phyloP scores from a whole-genome alignment of 2,329 filamentous ascomycete species.

The Penicillium verrucosum region DNA sequence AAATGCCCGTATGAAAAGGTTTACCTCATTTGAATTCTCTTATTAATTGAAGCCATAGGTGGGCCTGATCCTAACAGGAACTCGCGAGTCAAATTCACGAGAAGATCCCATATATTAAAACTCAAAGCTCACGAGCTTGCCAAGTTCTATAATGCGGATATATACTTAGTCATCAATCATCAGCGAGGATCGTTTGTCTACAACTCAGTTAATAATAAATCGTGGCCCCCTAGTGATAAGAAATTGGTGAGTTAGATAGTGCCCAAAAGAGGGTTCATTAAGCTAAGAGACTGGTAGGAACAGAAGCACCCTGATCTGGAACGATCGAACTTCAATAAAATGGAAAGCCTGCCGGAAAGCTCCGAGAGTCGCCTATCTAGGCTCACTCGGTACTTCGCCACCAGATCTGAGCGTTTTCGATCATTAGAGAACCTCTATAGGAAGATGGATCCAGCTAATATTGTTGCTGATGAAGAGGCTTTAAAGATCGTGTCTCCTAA shows the following conservation, averaged over 20 bases:
- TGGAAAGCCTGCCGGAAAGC: neutral
- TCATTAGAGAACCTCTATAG: neutral
- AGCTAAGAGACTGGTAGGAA: neutral
- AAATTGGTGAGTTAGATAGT: neutral
- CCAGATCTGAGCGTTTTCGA: neutral
- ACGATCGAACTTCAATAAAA: neutral
- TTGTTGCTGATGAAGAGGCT: neutral
- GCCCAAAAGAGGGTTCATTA: neutral
- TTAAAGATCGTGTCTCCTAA: neutral
- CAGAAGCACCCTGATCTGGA: neutral
- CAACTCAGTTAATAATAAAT: neutral
- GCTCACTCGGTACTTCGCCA: neutral
- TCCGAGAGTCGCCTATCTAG: neutral
- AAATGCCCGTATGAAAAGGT: neutral
- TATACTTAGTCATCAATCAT: neutral
- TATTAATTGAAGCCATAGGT: neutral
- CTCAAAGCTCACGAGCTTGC: constrained; percentile 1
- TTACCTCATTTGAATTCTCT: too few species aligned
- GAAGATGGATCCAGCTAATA: neutral
- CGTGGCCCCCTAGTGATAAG: neutral
- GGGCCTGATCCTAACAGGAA: neutral
- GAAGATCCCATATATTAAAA: neutral
- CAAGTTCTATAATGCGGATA: neutral
- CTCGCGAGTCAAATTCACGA: neutral
- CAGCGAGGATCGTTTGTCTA: neutral